Evolutionary conservation across 2,329 filamentous ascomycete species (phyloP).

Genomic region (Colletotrichum kahawae): DNA sequence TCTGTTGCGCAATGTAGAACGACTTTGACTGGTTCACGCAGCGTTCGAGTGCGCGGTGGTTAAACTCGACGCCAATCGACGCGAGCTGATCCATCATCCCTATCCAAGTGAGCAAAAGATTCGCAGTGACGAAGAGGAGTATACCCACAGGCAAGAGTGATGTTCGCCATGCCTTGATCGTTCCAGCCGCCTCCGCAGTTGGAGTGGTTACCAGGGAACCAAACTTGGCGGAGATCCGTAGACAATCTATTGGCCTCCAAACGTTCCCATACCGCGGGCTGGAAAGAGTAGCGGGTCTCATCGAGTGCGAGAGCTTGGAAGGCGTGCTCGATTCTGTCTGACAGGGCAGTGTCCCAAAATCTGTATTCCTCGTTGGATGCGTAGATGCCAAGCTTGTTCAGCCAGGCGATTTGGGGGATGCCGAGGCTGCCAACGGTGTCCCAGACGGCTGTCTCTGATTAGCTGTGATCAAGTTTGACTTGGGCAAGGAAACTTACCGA

Average conservation of each 20-base stretch:
- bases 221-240: conserved; percentile 56
- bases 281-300: conserved; percentile 59
- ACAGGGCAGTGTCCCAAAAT: conserved; percentile 60
- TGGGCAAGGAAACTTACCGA: conserved; percentile 32
- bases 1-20: conserved; percentile 30
- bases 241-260: conserved; percentile 38
- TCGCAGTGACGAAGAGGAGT: neutral
- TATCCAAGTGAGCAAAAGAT: conserved; percentile 21
- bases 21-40: conserved; percentile 35
- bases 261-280: conserved; percentile 61
- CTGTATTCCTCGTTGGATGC: conserved; percentile 52
- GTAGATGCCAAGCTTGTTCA: conserved; percentile 52
- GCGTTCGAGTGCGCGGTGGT: conserved; percentile 43
- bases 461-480: conserved; percentile 21
- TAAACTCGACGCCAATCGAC: conserved; percentile 56
- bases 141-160: conserved; percentile 41
- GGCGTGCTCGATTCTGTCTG: conserved; percentile 58
- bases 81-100: conserved; percentile 64
- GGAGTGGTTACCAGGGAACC: conserved; percentile 75
- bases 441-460: conserved; percentile 36
- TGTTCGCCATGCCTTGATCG: conserved; percentile 50
- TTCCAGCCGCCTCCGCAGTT: conserved; percentile 74
- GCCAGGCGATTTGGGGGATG: conserved; percentile 49
- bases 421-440: conserved; percentile 49
- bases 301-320: conserved; percentile 66